phyloP scores from a whole-genome alignment of 1,284 basidiomycete species.

The Amylostereum areolatum region DNA sequence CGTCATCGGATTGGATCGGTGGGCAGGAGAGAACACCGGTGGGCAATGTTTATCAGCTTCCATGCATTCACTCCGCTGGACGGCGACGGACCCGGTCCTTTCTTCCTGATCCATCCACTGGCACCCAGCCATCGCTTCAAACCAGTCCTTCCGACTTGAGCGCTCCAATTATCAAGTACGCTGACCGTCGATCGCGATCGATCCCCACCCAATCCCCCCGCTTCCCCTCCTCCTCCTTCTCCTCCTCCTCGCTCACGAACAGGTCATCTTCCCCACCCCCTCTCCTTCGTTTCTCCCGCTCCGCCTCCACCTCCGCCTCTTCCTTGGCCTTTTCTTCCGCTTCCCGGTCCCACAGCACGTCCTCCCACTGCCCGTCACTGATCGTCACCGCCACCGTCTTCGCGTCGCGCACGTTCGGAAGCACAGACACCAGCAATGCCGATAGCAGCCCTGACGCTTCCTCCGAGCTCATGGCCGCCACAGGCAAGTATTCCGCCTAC shows the following conservation, averaged over 20 bases:
- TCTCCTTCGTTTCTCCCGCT: not conserved
- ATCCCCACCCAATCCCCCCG: conserved; percentile 69
- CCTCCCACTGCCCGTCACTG: conserved; percentile 70
- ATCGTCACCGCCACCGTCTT: conserved; percentile 70
- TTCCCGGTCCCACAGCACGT: conserved; percentile 69
- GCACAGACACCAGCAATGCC: conserved; percentile 62
- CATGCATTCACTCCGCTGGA: no score
- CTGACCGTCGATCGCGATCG: conserved; percentile 69
- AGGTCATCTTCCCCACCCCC: conserved; percentile 33
- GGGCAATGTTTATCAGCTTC: no score
- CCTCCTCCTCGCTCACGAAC: conserved; percentile 50
- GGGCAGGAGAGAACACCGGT: no score
- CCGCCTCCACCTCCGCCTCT: conserved; percentile 9
- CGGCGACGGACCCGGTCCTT: no score
- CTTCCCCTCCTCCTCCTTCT: conserved; percentile 33
- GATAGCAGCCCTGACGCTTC: conserved; percentile 67
- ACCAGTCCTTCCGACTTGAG: conserved; percentile 65
- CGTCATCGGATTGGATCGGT: no score
- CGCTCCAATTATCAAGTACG: conserved; percentile 70
- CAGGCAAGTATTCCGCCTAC: conserved; percentile 72
- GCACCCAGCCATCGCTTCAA: conserved; percentile 22
- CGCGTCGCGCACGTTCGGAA: conserved; percentile 64
- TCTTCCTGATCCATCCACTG: not conserved
- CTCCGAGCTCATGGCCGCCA: conserved; percentile 59
- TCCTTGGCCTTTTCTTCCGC: conserved; percentile 39